Base-by-base conservation (phyloP, 169 alveolate species). In the Eimeria zaria region DNA sequence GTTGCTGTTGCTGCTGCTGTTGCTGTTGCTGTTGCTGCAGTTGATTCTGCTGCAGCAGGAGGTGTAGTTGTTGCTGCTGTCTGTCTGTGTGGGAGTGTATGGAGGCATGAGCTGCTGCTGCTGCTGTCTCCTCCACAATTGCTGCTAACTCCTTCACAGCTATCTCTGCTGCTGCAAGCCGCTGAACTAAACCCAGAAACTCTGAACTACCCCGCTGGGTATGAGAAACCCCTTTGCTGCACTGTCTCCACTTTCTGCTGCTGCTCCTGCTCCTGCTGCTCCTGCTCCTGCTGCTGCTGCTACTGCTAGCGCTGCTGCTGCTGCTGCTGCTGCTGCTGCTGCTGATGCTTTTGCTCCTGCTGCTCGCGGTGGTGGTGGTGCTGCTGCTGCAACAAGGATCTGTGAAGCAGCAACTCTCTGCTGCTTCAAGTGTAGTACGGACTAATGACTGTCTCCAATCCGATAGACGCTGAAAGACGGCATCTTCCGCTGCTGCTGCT, bases 401-500 rank as follows among this genome's bases (percentile, higher is more conserved):
- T 22, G 41, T 3, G 89, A n/a, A n/a, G n/a, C 91, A 55, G 91
- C 91, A 83, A 55, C 91, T 83, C 55, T 83, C 39, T 51, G 91
- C 91, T 83, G 91, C 91, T 33, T 83, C 91, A 7, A 83, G 53
- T 16, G 91, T 83, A 0, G 91, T 83, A 9, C 51, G 60, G 36
- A 83, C 74, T 14, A 83, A 27, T 16, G 91, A 83, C 53, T 33
- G 30, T 36, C 91, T 30, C 91, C 91, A 83, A 4, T 55, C 55
- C 14, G 91, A 83, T 48, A 83, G 55, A 6, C 51, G 71, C 76
- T 83, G 91, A 51, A 83, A 51, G 30, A 83, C 91, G 4, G 51
- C 76, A 33, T 83, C 74, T 53, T 83, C 91, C 33, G 91, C 91
- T 83, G 76, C 91, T 33, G 91, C 91, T 33, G 91, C 74, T 51